Percentiles rank a stretch among this genome's conserved stretches.
Conservation (phyloP, 208 protist species). For the Endotrypanum monterogeii region DNA sequence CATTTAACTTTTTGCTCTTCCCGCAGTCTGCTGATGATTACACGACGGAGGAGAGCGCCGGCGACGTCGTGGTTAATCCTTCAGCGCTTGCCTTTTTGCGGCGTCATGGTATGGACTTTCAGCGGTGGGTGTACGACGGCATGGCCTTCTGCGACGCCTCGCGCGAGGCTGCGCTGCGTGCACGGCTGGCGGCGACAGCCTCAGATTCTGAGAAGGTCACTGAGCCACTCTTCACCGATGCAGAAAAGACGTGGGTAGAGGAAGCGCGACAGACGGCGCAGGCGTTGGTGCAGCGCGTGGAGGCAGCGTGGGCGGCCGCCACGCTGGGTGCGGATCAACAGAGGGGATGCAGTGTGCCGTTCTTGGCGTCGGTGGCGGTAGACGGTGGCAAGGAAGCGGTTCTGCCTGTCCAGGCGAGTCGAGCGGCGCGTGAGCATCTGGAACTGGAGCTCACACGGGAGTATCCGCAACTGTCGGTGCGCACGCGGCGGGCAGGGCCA, state of each 20-base stretch:
- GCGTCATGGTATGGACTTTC: slow-evolving; percentile 80
- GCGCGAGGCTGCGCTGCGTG: slow-evolving; percentile 37
- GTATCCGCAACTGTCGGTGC: slow-evolving; percentile 37
- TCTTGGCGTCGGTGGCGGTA: slow-evolving; percentile 22
- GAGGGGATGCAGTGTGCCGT: slow-evolving; percentile 4
- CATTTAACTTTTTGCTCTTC: slow-evolving; percentile 84
- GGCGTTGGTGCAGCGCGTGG: slow-evolving; percentile 33
- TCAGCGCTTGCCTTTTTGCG: slow-evolving; percentile 71
- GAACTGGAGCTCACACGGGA: slow-evolving; percentile 22
- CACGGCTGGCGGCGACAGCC: slow-evolving; percentile 15
- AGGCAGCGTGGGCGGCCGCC: slow-evolving; percentile 18
- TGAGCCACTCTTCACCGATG: slow-evolving; percentile 41
- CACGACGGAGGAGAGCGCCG: slow-evolving; percentile 21
- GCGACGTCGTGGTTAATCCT: slow-evolving; percentile 62
- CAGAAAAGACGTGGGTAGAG: slow-evolving; percentile 53
- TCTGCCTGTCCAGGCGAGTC: slow-evolving; percentile 40
- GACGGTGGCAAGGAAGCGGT: slow-evolving; percentile 43
- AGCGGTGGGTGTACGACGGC: slow-evolving; percentile 75
- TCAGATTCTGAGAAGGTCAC: slow-evolving; percentile 8
- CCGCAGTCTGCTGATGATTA: slow-evolving; percentile 55
- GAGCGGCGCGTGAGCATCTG: slow-evolving; percentile 48
- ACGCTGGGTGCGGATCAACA: neutral
- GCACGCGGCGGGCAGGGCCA: slow-evolving; percentile 41
- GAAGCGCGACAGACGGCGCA: slow-evolving; percentile 28
- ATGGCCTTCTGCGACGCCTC: slow-evolving; percentile 51